Percentiles rank a stretch among this genome's conserved stretches.
phyloP scores from a whole-genome alignment of 1,284 basidiomycete species.

The Salmacisia buchloeana region DNA sequence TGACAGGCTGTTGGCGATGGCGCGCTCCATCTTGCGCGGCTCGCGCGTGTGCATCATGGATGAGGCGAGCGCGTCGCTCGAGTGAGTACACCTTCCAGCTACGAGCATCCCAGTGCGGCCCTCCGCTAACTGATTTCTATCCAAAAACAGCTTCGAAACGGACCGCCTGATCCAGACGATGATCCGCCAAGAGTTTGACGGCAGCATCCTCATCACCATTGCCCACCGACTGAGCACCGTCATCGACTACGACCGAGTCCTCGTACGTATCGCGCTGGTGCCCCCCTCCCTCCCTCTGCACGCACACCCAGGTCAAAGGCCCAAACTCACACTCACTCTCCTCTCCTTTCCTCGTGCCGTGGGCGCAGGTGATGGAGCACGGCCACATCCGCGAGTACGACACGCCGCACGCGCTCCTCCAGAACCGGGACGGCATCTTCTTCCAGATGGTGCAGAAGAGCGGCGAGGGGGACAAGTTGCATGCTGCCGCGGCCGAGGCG shows the following conservation, averaged over 20 bases:
- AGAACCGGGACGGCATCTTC: constrained; percentile 1
- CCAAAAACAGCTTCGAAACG: constrained; percentile 21
- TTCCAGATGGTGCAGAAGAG: not conserved
- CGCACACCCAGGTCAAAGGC: not conserved
- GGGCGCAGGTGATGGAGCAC: constrained; percentile 7
- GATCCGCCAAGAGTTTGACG: constrained; percentile 71
- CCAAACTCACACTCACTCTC: not conserved
- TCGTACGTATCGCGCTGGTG: not conserved
- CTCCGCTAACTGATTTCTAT: not conserved
- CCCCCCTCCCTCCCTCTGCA: not conserved
- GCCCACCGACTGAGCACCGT: constrained; percentile 10
- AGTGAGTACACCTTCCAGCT: constrained; percentile 45
- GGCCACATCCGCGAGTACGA: constrained; percentile 10
- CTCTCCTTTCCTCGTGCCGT: not conserved
- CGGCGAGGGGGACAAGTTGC: constrained; percentile 7
- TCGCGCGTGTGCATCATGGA: constrained; percentile 47
- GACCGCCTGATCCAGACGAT: constrained; percentile 63
- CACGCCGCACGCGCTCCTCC: constrained; percentile 1
- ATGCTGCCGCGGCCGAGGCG: constrained; percentile 6
- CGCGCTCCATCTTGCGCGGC: constrained; percentile 37
- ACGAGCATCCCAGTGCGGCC: no score
- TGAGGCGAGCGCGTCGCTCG: constrained; percentile 45
- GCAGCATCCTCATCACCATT: constrained; percentile 37
- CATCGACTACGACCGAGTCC: constrained; percentile 8
- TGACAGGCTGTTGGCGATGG: constrained; percentile 53